These are phyloP conservation scores for Diaporthe vaccinii DNA, from an alignment of 2,329 filamentous ascomycete species.

Conservation along the genomic window DNA sequence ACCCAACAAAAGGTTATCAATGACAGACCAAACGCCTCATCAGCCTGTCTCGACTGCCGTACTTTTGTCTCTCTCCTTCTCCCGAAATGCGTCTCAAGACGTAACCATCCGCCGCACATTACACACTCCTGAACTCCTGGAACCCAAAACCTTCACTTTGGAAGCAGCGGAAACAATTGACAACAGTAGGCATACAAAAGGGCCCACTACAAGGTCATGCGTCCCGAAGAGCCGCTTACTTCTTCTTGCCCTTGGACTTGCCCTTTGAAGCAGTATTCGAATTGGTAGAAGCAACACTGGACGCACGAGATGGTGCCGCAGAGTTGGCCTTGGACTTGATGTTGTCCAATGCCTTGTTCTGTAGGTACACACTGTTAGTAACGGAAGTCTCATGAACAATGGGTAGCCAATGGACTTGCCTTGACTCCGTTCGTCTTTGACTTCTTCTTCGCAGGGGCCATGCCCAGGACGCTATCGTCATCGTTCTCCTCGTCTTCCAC, in stretches of 20 bases:
- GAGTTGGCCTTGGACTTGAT: slow-evolving; percentile 88
- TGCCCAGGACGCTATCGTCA: slow-evolving; percentile 83
- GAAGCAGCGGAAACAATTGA: neutral
- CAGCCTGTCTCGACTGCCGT: slow-evolving; percentile 17
- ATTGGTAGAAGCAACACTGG: slow-evolving; percentile 84
- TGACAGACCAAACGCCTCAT: slow-evolving; percentile 32
- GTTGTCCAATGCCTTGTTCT: slow-evolving; percentile 95
- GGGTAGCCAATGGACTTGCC: slow-evolving; percentile 66
- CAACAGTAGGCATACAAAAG: neutral
- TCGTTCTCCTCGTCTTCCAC: slow-evolving; percentile 86
- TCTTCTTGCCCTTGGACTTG: slow-evolving; percentile 68
- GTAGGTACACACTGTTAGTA: slow-evolving; percentile 37
- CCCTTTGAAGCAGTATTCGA: slow-evolving; percentile 63
- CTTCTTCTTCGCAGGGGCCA: slow-evolving; percentile 94
- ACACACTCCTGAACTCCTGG: slow-evolving; percentile 35
- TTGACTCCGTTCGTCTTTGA: slow-evolving; percentile 84
- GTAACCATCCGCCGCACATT: neutral
- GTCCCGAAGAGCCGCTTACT: slow-evolving; percentile 50
- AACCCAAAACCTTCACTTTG: neutral
- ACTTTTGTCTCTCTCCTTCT: slow-evolving; percentile 19
- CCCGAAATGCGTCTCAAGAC: neutral
- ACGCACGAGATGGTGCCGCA: slow-evolving; percentile 83
- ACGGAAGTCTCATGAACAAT: slow-evolving; percentile 28
- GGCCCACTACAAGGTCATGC: neutral
- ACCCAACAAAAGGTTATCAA: slow-evolving; percentile 12